A percentile compares a stretch with the other conserved stretches of the same genome.
These are phyloP conservation scores for Fusarium keratoplasticum DNA, from an alignment of 2,329 filamentous ascomycete species.

Conservation along the genomic window DNA sequence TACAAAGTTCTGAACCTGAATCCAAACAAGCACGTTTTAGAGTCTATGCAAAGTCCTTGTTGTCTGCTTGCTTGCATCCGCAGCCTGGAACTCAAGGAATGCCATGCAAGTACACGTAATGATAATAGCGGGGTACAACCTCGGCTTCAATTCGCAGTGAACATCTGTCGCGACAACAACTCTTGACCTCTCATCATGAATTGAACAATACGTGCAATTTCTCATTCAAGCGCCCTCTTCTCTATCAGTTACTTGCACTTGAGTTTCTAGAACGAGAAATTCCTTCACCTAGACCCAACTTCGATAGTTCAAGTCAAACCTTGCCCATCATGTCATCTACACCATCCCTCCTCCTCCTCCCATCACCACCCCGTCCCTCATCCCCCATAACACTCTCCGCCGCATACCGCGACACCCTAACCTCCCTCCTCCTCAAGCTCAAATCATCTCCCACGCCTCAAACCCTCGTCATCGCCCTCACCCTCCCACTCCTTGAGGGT, in stretches of 20 bases:
- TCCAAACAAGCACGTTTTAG: neutral
- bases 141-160: neutral
- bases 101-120: conserved; percentile 9
- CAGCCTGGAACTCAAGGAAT: no score
- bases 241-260: neutral
- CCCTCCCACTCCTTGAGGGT: conserved; percentile 70
- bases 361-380: conserved; percentile 69
- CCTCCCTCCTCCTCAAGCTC: conserved; percentile 63
- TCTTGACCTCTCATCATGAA: neutral
- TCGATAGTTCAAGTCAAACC: neutral
- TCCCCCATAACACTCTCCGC: conserved; percentile 63
- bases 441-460: conserved; percentile 46
- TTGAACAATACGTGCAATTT: neutral
- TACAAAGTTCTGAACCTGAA: neutral
- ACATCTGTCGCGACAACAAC: neutral
- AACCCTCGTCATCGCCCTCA: conserved; percentile 67
- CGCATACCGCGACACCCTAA: conserved; percentile 71
- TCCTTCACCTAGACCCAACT: neutral
- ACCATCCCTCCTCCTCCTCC: conserved; percentile 68
- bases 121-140: conserved; percentile 11
- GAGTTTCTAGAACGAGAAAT: no score
- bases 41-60: no score
- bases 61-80: no score
- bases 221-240: neutral
- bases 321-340: neutral